Base-by-base conservation (phyloP, 129 eudicot genomes). In the Flaveria linearis region DNA sequence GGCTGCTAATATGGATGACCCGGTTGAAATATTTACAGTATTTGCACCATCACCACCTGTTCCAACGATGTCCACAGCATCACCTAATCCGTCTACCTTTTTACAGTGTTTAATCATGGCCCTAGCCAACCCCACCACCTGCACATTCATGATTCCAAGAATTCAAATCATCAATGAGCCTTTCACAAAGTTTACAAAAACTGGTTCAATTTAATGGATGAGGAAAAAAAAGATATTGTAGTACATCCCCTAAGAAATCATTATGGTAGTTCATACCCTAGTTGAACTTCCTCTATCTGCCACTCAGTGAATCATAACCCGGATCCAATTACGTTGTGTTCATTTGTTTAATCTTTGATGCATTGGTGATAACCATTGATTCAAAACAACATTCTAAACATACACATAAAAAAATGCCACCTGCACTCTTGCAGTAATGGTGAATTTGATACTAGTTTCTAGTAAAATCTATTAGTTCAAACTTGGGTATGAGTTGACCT, bases 21-120 rank as follows among this genome's bases (percentile, higher is more conserved):
- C 94, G 15, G 94, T 89, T 17, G 94, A 89, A 16, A 89, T 89
- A 66, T 89, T 89, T 75, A 89, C 94, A 2, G 91, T 89, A 55
- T 89, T 89, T 68, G 94, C 94, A 56, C 94, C 94, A 64, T 89
- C 94, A 70, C 94, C 94, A n/a, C 94, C 91, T 0, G 94, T 89
- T 61, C 94, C 94, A 76, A 89, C 94, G 68, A 89, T 89, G 70
- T 89, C 94, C 20, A 88, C 90, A 2, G 78, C 88, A 60, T 84
- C 88, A 76, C 71, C 80, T 85, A 88, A 84, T 2, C 94, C 91
- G 69, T 89, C 91, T 66, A 89, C 91, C 60, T 81, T 86, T 80
- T 30, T 82, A 46, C 88, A 81, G n/a, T 82, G 88, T 47, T 86
- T 89, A 77, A 89, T 77, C 91, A 89, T 89, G 50, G 88, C 89